Evolutionary conservation across 768 basidiomycete genomes (phyloP).

Genomic region (Daedaleopsis sinensis): DNA sequence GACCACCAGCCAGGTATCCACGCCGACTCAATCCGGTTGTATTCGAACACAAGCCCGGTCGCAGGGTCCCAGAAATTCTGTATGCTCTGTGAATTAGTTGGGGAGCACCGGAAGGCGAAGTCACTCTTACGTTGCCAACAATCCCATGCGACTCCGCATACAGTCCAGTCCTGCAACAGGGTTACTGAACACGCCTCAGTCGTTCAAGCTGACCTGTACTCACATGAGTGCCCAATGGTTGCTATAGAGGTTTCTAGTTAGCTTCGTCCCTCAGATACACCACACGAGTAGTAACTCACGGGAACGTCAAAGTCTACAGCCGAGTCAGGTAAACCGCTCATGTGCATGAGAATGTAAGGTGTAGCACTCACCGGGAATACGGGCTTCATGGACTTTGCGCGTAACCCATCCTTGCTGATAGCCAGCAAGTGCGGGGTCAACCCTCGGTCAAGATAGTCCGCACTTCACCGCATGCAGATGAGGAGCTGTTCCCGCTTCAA

Average conservation of each 20-base stretch:
- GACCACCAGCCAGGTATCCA: conserved; percentile 83
- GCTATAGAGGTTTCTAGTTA: conserved; percentile 36
- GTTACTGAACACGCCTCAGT: neutral
- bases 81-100: neutral
- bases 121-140: conserved; percentile 71
- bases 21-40: conserved; percentile 60
- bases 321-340: neutral
- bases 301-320: conserved; percentile 81
- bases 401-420: conserved; percentile 80
- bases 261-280: too few species aligned
- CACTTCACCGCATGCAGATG: conserved; percentile 44
- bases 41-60: conserved; percentile 65
- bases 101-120: neutral
- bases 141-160: conserved; percentile 92
- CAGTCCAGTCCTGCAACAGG: conserved; percentile 72
- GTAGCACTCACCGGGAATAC: conserved; percentile 72
- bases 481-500: neutral
- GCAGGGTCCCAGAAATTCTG: conserved; percentile 89
- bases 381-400: conserved; percentile 87
- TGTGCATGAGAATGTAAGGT: neutral
- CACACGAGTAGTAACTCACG: conserved; percentile 49
- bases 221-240: conserved; percentile 93
- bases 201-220: conserved; percentile 18
- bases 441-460: conserved; percentile 86
- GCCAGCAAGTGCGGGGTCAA: conserved; percentile 82